These are phyloP conservation scores for Trichoderma afroharzianum DNA, from an alignment of 2,329 filamentous ascomycete genomes.

Conservation along the genomic window DNA sequence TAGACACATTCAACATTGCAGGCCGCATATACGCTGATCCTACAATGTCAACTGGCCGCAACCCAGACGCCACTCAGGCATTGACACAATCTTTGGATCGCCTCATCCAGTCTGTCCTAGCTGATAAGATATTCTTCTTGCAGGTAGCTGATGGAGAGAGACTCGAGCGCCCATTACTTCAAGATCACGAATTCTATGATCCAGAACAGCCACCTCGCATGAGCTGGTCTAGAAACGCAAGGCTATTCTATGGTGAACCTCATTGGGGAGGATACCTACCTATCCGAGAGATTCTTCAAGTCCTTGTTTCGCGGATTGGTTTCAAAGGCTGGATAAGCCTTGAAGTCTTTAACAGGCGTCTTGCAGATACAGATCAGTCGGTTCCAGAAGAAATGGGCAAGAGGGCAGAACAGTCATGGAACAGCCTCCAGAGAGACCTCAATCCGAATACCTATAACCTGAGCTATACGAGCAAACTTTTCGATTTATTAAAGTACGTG, in stretches of 20 bases:
- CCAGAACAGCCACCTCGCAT: conserved; percentile 50
- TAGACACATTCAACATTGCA: conserved; percentile 77
- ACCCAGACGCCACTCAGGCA: conserved; percentile 50
- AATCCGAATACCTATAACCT: not conserved
- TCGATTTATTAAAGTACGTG: not conserved
- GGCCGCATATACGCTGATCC: conserved; percentile 70
- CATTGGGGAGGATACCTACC: conserved; percentile 65
- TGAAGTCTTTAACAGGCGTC: conserved; percentile 59
- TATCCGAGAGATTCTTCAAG: conserved; percentile 54
- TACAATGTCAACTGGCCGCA: conserved; percentile 47
- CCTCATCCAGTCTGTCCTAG: conserved; percentile 54
- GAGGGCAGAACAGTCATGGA: conserved; percentile 49
- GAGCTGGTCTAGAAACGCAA: conserved; percentile 75
- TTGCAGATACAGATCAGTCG: conserved; percentile 54
- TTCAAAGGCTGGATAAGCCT: conserved; percentile 69
- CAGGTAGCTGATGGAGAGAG: conserved; percentile 73
- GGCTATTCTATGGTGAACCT: conserved; percentile 54
- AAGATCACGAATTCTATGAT: conserved; percentile 36
- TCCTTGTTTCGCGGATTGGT: conserved; percentile 60
- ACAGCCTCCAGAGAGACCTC: conserved; percentile 40
- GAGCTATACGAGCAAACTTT: not conserved
- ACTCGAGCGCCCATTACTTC: conserved; percentile 56
- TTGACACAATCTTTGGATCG: conserved; percentile 52
- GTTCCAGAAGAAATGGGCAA: conserved; percentile 56
- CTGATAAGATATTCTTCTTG: conserved; percentile 67